Base-by-base conservation (phyloP, 1,284 basidiomycete species). In the Apiotrichum domesticum region DNA sequence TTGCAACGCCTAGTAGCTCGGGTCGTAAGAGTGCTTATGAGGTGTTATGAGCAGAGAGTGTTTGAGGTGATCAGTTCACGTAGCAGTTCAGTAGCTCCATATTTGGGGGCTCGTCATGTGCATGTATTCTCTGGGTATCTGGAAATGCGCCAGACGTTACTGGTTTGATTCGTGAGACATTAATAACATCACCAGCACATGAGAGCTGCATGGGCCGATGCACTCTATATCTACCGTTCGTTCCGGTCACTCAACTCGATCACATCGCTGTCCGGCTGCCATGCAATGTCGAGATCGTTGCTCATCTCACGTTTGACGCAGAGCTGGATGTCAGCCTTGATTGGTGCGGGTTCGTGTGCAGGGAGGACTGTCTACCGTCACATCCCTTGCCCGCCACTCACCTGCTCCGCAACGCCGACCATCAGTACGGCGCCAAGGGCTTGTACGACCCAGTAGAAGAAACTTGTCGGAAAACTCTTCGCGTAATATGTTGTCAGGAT, bases 221-320 rank as follows among this genome's bases (percentile, higher is more conserved):
- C 8, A 13, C 13, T 39, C 7, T 39, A 13, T 39, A 39, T 8
- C 37, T 39, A 13, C 37, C 13, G 37, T 13, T 39, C 11, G 35
- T 54, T 63, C 47, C 65, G 56, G 6, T 70, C 65, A 14, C 51
- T 54, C 21, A 72, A 55, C 52, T 72, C 68, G 32, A 70, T 69
- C 33, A 58, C 64, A 41, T 70, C 70, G 1, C 53, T 47, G 29
- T 54, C 55, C 6, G 52, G 63, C 50, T 67, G 67, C 66, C 66
- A 70, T 1, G 63, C 67, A 21, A 72, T 81, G 46, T 81, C 82
- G 55, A 96, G 77, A 2, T 91, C 92, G 66, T 93, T 88, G 33
- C 79, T 78, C 90, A 98, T 92, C 77, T 98, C 95, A 48, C 95
- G 78, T 70, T 85, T 86, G 45, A 98, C 90, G 71, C 95, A 97